Conservation (phyloP, 2,329 filamentous ascomycete genomes). For the Diaporthe vaccinii region DNA sequence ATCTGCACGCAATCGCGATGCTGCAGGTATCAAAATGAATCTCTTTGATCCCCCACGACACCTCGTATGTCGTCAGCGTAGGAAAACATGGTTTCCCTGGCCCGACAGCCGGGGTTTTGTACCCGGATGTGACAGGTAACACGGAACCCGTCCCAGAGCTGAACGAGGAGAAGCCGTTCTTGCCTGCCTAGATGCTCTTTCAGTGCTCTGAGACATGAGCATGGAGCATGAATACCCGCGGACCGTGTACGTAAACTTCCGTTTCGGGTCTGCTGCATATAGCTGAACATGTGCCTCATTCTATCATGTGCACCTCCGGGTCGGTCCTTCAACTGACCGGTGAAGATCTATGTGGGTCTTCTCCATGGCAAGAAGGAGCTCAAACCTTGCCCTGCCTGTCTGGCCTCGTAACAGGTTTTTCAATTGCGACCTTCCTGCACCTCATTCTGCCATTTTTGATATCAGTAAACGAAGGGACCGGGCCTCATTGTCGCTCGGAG, state of each 20-base stretch:
- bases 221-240: no score
- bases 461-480: no score
- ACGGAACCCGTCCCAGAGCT: not conserved
- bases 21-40: not conserved
- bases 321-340: constrained; percentile 3
- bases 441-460: not conserved
- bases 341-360: not conserved
- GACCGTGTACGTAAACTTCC: not conserved
- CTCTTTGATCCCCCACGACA: not conserved
- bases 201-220: not conserved
- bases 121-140: constrained; percentile 6
- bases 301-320: not conserved
- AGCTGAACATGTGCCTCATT: not conserved
- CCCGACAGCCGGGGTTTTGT: not conserved
- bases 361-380: not conserved
- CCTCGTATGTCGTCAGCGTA: not conserved
- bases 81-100: not conserved
- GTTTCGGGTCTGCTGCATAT: constrained; percentile 16
- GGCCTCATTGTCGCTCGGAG: not conserved
- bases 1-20: not conserved
- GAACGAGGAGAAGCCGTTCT: not conserved
- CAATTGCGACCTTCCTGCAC: no score
- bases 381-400: not conserved
- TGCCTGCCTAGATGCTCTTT: not conserved
- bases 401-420: not conserved